A percentile compares a stretch with the other conserved stretches of the same genome.
Evolutionary conservation across 805 yeast species (phyloP).

Genomic region (Metschnikowia chrysomelidarum): DNA sequence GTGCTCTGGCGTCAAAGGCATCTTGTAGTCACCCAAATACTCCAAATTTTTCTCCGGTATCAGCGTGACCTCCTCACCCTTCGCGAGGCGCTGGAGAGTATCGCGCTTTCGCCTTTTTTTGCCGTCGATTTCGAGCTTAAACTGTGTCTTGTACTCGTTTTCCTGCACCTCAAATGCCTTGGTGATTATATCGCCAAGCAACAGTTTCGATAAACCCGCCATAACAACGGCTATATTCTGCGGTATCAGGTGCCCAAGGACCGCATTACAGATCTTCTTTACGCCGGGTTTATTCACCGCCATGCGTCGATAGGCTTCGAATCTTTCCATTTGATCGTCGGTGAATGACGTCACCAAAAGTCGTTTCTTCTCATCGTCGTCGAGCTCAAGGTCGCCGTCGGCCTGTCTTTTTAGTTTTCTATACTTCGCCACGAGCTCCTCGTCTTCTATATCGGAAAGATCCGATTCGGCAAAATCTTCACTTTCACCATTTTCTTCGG

Average conservation of each 20-base stretch:
- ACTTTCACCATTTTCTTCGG: constrained; percentile 23
- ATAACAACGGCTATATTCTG: constrained; percentile 76
- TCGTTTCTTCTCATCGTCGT: constrained; percentile 56
- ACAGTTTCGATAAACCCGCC: constrained; percentile 84
- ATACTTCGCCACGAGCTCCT: constrained; percentile 31
- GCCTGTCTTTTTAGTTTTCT: constrained; percentile 32
- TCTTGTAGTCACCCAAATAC: constrained; percentile 42
- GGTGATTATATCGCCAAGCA: constrained; percentile 87
- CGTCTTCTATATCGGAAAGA: constrained; percentile 35
- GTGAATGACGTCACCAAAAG: constrained; percentile 70
- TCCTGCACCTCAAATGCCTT: constrained; percentile 71
- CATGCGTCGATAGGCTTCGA: constrained; percentile 83
- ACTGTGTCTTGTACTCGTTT: constrained; percentile 45
- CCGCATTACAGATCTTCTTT: constrained; percentile 74
- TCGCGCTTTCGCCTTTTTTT: constrained; percentile 36
- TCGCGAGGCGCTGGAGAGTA: constrained; percentile 37
- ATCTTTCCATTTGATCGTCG: constrained; percentile 80
- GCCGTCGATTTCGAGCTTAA: constrained; percentile 33
- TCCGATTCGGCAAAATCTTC: constrained; percentile 26
- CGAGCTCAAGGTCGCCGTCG: constrained; percentile 21
- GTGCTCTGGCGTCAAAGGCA: constrained; percentile 80
- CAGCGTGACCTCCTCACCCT: constrained; percentile 28
- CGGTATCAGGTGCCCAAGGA: constrained; percentile 76
- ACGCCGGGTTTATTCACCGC: constrained; percentile 61
- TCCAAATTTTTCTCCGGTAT: constrained; percentile 25